A percentile compares a stretch with the other conserved stretches of the same genome.
These are phyloP conservation scores for Soucietia sequanensis DNA, from an alignment of 805 yeast genomes.

Conservation along the genomic window DNA sequence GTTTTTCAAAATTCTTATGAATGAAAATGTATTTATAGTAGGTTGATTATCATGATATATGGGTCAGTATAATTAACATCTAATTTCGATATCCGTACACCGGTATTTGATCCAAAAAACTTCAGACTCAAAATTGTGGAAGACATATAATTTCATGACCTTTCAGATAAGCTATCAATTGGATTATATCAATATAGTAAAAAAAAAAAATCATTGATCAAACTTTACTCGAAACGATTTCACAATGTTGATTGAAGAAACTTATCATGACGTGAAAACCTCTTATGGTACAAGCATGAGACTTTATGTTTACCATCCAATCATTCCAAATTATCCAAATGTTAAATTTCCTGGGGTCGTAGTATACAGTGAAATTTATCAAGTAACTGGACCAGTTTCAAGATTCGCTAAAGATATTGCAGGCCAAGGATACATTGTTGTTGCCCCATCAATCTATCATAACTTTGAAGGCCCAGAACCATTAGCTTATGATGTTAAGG, in stretches of 20 bases:
- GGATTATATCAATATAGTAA: too few species aligned
- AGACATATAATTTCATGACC: too few species aligned
- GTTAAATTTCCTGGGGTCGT: conserved; percentile 82
- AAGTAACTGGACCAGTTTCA: conserved; percentile 79
- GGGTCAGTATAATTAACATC: too few species aligned
- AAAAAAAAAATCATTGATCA: not conserved
- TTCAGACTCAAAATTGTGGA: too few species aligned
- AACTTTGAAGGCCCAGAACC: conserved; percentile 66
- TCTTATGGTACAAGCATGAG: conserved; percentile 67
- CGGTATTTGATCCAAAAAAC: too few species aligned
- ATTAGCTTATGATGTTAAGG: conserved; percentile 65
- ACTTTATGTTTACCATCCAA: conserved; percentile 64
- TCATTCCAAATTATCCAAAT: conserved; percentile 67
- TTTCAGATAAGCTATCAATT: too few species aligned
- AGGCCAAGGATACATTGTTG: conserved; percentile 74
- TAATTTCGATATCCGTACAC: too few species aligned
- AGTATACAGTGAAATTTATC: conserved; percentile 78
- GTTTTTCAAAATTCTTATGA: too few species aligned
- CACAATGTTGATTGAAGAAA: conserved; percentile 66
- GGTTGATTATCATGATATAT: too few species aligned
- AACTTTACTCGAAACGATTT: not conserved
- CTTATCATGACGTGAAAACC: conserved; percentile 62
- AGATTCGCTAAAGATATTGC: conserved; percentile 78
- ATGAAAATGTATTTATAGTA: too few species aligned
- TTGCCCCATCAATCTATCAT: conserved; percentile 79